These are phyloP conservation scores for Trichoderma citrinoviride DNA, from an alignment of 2,329 filamentous ascomycete genomes.

Conservation along the genomic window DNA sequence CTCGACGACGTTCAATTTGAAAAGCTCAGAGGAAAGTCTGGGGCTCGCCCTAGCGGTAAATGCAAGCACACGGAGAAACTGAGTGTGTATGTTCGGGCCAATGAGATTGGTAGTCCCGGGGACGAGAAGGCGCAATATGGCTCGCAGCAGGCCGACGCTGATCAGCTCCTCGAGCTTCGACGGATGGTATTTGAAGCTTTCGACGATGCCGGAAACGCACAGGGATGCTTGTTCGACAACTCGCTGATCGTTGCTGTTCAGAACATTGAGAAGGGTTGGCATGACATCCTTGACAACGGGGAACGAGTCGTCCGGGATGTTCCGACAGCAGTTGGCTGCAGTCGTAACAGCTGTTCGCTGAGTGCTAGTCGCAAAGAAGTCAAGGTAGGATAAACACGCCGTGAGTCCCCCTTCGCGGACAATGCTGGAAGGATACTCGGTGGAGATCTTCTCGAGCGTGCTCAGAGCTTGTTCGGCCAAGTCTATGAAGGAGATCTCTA, in stretches of 20 bases:
- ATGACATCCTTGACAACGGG: slow-evolving; percentile 90
- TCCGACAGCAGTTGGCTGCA: slow-evolving; percentile 96
- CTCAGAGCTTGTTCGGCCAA: slow-evolving; percentile 94
- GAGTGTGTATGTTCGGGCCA: slow-evolving; percentile 89
- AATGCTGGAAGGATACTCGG: slow-evolving; percentile 92
- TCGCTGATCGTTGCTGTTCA: slow-evolving; percentile 89
- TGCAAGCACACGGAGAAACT: slow-evolving; percentile 87
- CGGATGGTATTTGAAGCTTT: slow-evolving; percentile 90
- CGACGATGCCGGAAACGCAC: slow-evolving; percentile 92
- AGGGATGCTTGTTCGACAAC: slow-evolving; percentile 96
- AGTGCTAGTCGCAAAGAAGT: slow-evolving; percentile 97
- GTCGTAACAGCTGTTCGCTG: slow-evolving; percentile 96
- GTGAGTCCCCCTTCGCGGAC: slow-evolving; percentile 93
- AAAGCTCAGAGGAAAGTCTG: slow-evolving; percentile 78
- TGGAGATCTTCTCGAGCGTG: slow-evolving; percentile 94
- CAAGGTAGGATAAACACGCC: slow-evolving; percentile 91
- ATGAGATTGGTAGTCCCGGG: slow-evolving; percentile 96
- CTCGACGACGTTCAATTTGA: slow-evolving; percentile 96
- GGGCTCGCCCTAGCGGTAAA: slow-evolving; percentile 90
- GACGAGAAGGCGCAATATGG: slow-evolving; percentile 80
- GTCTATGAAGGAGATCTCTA: slow-evolving; percentile 97
- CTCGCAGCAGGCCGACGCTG: slow-evolving; percentile 79
- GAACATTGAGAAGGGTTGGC: slow-evolving; percentile 87
- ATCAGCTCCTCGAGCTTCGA: slow-evolving; percentile 89
- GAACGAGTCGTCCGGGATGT: slow-evolving; percentile 93